phyloP scores from a whole-genome alignment of 352 stramenopile genomes.

The Phytophthora citrophthora region DNA sequence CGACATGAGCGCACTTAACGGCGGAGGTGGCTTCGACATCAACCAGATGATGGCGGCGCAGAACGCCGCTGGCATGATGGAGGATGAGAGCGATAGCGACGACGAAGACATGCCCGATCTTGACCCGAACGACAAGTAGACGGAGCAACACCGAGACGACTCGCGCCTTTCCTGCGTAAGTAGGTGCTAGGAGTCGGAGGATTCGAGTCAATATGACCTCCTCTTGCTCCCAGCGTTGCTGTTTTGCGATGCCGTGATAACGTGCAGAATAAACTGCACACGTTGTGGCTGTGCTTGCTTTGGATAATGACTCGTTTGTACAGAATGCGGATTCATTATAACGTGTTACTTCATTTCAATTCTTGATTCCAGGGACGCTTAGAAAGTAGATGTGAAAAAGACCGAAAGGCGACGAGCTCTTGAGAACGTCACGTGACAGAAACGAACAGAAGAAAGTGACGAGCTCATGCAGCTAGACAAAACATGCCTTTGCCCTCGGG shows the following conservation, averaged over 20 bases:
- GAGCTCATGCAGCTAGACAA: conserved; percentile 63
- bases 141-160: not conserved
- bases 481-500: conserved; percentile 76
- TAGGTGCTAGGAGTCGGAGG: not conserved
- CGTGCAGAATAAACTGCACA: conserved; percentile 25
- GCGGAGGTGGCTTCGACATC: conserved; percentile 94
- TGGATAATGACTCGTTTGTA: conserved; percentile 3
- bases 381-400: conserved; percentile 2
- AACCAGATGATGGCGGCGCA: conserved; percentile 94
- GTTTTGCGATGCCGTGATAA: conserved; percentile 18
- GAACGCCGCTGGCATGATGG: conserved; percentile 80
- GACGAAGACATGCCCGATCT: conserved; percentile 89
- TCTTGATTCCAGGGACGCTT: conserved; percentile 20
- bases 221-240: conserved; percentile 10
- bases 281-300: conserved; percentile 15
- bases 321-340: not conserved
- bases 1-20: conserved; percentile 88
- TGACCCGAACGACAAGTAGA: conserved; percentile 62
- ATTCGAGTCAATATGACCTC: conserved; percentile 2
- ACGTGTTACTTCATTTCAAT: conserved; percentile 11
- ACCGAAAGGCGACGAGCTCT: not conserved
- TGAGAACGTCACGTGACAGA: not conserved
- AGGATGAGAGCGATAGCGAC: conserved; percentile 67
- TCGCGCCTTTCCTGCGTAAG: too few species aligned
- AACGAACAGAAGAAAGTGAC: conserved; percentile 2